Evolutionary conservation across 2,329 filamentous ascomycete species (phyloP).

Genomic region (Calonectria naviculata): DNA sequence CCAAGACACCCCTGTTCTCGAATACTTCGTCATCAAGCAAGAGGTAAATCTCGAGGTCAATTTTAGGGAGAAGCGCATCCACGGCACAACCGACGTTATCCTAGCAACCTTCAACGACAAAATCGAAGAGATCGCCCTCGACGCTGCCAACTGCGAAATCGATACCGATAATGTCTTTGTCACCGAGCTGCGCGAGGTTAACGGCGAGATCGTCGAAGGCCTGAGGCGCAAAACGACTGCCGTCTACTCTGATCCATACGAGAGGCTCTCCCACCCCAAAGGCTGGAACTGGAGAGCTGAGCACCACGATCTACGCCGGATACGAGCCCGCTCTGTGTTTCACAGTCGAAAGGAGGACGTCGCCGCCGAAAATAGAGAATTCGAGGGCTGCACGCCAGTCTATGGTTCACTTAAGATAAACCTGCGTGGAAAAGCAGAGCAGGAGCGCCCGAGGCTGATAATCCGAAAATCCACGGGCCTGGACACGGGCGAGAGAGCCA

Average conservation of each 20-base stretch:
- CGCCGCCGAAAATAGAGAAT: constrained; percentile 65
- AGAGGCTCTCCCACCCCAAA: constrained; percentile 69
- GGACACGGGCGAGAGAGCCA: constrained; percentile 50
- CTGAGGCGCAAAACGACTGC: constrained; percentile 53
- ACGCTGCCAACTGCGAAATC: constrained; percentile 72
- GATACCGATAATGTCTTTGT: constrained; percentile 65
- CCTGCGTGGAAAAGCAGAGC: constrained; percentile 52
- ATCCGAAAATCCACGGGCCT: constrained; percentile 56
- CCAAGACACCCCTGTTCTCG: constrained; percentile 49
- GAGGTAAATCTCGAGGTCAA: constrained; percentile 91
- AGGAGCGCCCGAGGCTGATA: constrained; percentile 54
- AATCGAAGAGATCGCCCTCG: constrained; percentile 67
- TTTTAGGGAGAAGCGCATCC: constrained; percentile 79
- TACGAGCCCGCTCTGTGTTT: constrained; percentile 69
- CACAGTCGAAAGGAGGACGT: constrained; percentile 64
- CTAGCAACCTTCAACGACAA: constrained; percentile 74
- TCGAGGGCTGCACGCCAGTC: constrained; percentile 65
- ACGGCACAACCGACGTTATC: constrained; percentile 84
- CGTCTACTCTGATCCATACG: constrained; percentile 73
- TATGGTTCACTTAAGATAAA: constrained; percentile 63
- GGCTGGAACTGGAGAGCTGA: constrained; percentile 73
- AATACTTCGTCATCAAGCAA: constrained; percentile 78
- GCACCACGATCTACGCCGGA: constrained; percentile 80
- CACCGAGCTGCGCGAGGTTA: constrained; percentile 49
- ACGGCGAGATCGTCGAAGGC: constrained; percentile 49